Evolutionary conservation across 352 stramenopile genomes (phyloP).

Genomic region (Phytophthora gonapodyides): DNA sequence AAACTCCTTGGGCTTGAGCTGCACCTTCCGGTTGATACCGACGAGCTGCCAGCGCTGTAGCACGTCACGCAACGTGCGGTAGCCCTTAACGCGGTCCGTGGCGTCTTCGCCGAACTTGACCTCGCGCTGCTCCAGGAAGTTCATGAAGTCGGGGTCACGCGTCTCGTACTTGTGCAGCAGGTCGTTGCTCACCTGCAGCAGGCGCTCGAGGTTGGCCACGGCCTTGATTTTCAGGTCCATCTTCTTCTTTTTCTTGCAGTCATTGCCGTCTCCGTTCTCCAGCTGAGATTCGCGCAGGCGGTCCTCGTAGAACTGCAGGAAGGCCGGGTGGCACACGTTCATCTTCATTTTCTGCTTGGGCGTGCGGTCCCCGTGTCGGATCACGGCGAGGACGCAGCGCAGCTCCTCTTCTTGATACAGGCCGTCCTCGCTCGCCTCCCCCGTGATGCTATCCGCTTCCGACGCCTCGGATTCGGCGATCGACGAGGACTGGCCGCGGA

Average conservation of each 20-base stretch:
- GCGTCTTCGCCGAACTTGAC: constrained; percentile 62
- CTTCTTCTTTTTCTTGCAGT: constrained; percentile 56
- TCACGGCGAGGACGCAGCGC: constrained; percentile 98
- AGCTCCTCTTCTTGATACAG: constrained; percentile 94
- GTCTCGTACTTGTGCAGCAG: constrained; percentile 71
- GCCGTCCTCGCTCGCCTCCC: constrained; percentile 29
- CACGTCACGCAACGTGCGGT: constrained; percentile 93
- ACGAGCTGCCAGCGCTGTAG: constrained; percentile 96
- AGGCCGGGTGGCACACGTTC: constrained; percentile 89
- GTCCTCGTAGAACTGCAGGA: constrained; percentile 85
- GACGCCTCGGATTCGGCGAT: constrained; percentile 33
- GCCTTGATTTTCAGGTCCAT: constrained; percentile 90
- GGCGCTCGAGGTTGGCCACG: constrained; percentile 73
- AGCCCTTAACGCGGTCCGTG: constrained; percentile 80
- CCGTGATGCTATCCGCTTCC: constrained; percentile 33
- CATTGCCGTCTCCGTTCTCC: constrained; percentile 33
- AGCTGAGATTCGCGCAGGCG: constrained; percentile 42
- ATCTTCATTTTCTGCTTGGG: constrained; percentile 99
- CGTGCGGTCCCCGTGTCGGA: constrained; percentile 98
- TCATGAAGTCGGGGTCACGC: constrained; percentile 59
- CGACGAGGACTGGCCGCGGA: constrained; percentile 34
- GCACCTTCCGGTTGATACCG: constrained; percentile 99
- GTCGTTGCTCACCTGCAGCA: constrained; percentile 81
- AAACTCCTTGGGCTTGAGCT: constrained; percentile 88
- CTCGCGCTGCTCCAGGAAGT: constrained; percentile 71